Percentiles rank a stretch among this genome's conserved stretches.
Evolutionary conservation across 352 stramenopile species (phyloP).

Genomic region (Elongisporangium senticosum): DNA sequence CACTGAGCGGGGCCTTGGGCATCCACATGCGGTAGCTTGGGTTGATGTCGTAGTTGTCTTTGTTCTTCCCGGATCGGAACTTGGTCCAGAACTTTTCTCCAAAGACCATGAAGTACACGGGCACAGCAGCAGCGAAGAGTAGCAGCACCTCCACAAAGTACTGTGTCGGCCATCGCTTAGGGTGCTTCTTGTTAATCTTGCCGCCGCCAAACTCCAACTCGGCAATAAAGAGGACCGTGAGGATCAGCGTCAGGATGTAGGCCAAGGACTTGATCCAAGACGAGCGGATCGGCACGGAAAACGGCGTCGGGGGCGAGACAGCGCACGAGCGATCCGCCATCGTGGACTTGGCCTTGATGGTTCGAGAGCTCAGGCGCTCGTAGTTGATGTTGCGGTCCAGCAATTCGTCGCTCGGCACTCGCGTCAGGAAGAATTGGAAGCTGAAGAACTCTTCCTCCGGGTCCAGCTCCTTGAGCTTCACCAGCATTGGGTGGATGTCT

Average conservation of each 20-base stretch:
- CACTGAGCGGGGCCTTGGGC: not conserved
- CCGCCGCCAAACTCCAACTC: constrained; percentile 20
- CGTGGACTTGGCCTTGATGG: not conserved
- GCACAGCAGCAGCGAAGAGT: constrained; percentile 6
- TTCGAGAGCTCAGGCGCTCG: not conserved
- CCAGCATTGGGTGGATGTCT: constrained; percentile 13
- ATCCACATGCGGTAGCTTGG: not conserved
- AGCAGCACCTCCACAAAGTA: constrained; percentile 20
- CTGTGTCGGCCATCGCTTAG: constrained; percentile 30
- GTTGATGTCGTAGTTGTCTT: not conserved
- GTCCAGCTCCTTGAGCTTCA: constrained; percentile 10
- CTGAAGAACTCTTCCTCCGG: constrained; percentile 16
- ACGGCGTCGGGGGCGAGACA: constrained; percentile 3
- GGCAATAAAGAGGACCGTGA: constrained; percentile 12
- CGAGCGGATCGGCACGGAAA: constrained; percentile 17
- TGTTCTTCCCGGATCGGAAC: not conserved
- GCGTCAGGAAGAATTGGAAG: constrained; percentile 18
- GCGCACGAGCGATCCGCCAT: not conserved
- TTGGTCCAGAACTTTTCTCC: not conserved
- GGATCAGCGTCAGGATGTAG: constrained; percentile 14
- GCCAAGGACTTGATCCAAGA: constrained; percentile 1
- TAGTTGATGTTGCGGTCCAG: constrained; percentile 9
- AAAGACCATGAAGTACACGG: constrained; percentile 3
- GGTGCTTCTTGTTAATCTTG: constrained; percentile 13
- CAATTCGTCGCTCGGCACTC: constrained; percentile 4